phyloP scores from a whole-genome alignment of 345 rosid species.

The Eucalyptus curtisii region DNA sequence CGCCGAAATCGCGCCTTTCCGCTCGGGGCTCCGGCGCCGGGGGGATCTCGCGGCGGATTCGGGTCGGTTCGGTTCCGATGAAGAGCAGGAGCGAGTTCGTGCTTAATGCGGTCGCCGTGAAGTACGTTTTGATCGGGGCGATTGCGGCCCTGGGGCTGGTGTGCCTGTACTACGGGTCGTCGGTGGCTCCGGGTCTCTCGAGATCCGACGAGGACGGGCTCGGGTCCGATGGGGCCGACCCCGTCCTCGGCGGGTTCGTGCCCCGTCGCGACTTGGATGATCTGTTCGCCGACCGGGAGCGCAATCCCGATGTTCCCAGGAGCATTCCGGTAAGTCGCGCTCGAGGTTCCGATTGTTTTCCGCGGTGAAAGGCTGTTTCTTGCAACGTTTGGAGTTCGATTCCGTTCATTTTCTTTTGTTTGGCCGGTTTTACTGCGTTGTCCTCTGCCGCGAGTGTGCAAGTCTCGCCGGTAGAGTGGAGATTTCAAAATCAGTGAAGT shows the following conservation, averaged over 20 bases:
- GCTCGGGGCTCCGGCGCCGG: not conserved
- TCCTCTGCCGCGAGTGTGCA: not conserved
- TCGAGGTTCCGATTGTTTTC: not conserved
- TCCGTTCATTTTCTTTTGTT: not conserved
- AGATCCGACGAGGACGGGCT: constrained; percentile 29
- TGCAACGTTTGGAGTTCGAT: not conserved
- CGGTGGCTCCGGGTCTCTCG: constrained; percentile 58
- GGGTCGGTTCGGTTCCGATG: constrained; percentile 6
- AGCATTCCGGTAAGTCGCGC: constrained; percentile 50
- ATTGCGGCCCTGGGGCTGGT: constrained; percentile 52
- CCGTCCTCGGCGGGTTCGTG: constrained; percentile 7
- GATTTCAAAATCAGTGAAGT: not conserved
- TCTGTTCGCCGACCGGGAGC: constrained; percentile 16
- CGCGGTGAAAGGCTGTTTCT: not conserved
- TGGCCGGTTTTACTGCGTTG: not conserved
- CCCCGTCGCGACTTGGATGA: constrained; percentile 16
- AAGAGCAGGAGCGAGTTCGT: constrained; percentile 44
- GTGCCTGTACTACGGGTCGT: constrained; percentile 69
- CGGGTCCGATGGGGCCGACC: constrained; percentile 19
- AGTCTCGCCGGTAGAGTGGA: not conserved
- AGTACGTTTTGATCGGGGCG: constrained; percentile 42
- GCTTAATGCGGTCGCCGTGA: constrained; percentile 26
- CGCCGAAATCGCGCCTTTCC: not conserved
- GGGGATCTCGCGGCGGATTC: not conserved
- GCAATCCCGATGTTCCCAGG: constrained; percentile 27